Evolutionary conservation across 495 filamentous ascomycete species (phyloP), one percentile per base, ranked within the genome.

Genomic region (Penicillium parvum): DNA sequence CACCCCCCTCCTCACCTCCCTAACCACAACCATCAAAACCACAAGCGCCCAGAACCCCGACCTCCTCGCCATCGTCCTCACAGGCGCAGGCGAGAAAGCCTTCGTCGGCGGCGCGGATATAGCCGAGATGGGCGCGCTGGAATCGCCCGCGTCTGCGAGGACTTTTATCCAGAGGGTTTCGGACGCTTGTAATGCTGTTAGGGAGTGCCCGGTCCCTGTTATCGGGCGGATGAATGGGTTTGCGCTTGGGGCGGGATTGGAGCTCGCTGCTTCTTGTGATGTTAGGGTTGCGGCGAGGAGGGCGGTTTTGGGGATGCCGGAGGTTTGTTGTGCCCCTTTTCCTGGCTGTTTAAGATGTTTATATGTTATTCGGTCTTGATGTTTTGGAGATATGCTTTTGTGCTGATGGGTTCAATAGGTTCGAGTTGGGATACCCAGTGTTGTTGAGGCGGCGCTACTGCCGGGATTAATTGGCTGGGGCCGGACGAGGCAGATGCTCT

Each of bases 271-370:
- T 1, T 47, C 47, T 4, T 57, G 53, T 43, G 57, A 60, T 47
- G 19, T 60, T 18, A 44, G 57, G 27, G 50, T 57, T 42, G 53
- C 50, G 11, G 37, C 42, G 15, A 7, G 19, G 26, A 38, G 40
- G 27, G 57, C 57, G 12, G 45, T 52, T 38, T 54, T 60, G 50
- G 53, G 53, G 33, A 60, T 60, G 53, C 53, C 57, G 0, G 50
- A 60, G 47, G 53, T 60, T 26, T 7, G 33, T 39, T n/a, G n/a
- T n/a, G n/a, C n/a, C n/a, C n/a, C n/a, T n/a, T n/a, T n/a, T n/a
- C n/a, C n/a, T n/a, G n/a, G n/a, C n/a, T n/a, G n/a, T n/a, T n/a
- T n/a, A n/a, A n/a, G n/a, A n/a, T n/a, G n/a, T n/a, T n/a, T n/a
- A n/a, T n/a, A 23, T 21, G n/a, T 6, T 36, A 6, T 33, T 26